phyloP scores from a whole-genome alignment of 176 grass and related monocot genomes.

The Paspalum vaginatum region DNA sequence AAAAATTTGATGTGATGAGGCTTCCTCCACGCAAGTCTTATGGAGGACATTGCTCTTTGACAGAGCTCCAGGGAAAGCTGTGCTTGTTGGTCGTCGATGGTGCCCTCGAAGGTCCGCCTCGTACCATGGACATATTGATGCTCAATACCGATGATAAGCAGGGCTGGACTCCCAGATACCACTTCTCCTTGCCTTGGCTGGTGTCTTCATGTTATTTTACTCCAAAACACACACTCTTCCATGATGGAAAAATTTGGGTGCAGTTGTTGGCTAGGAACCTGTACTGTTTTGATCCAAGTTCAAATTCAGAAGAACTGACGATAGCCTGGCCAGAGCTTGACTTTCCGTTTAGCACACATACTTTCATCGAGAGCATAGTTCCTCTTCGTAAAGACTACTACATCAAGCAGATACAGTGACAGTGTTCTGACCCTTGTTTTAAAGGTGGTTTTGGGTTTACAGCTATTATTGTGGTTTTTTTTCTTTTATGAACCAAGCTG shows the following conservation, averaged over 20 bases:
- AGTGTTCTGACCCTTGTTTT: not conserved
- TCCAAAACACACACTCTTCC: slow-evolving; percentile 48
- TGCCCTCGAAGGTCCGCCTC: slow-evolving; percentile 36
- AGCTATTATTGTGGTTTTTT: not conserved
- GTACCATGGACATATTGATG: slow-evolving; percentile 59
- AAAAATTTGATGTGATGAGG: slow-evolving; percentile 40
- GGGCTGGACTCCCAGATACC: slow-evolving; percentile 48
- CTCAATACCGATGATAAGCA: slow-evolving; percentile 35
- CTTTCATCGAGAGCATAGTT: slow-evolving; percentile 57
- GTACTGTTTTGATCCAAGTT: slow-evolving; percentile 56
- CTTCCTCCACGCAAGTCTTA: slow-evolving; percentile 55
- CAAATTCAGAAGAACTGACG: slow-evolving; percentile 43
- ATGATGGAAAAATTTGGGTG: slow-evolving; percentile 60
- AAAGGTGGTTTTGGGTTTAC: slow-evolving; percentile 26
- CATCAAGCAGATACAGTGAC: slow-evolving; percentile 47
- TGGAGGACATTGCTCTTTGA: slow-evolving; percentile 63
- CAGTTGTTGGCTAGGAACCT: slow-evolving; percentile 57
- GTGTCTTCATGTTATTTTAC: slow-evolving; percentile 62
- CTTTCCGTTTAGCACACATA: slow-evolving; percentile 59
- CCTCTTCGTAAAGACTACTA: slow-evolving; percentile 48
- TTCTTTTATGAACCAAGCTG: slow-evolving; percentile 29
- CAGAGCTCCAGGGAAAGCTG: slow-evolving; percentile 50
- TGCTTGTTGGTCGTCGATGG: slow-evolving; percentile 63
- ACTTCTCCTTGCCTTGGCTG: slow-evolving; percentile 49
- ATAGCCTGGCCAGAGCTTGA: slow-evolving; percentile 51